Conservation (phyloP, 352 stramenopile species). For the Globisporangium nunn region DNA sequence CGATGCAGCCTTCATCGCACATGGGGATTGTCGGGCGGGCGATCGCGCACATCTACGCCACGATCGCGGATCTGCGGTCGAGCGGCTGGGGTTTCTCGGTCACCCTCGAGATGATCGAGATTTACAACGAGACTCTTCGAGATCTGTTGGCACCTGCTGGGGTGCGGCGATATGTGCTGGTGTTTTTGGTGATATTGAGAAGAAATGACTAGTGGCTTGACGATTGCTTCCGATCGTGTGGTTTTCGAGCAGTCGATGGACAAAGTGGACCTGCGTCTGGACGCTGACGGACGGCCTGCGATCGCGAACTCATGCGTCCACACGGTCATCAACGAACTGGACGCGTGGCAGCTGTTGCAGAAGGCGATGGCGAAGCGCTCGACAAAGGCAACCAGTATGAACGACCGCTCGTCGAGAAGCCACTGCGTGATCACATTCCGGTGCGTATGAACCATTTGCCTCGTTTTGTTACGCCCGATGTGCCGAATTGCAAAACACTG, state of each 20-base stretch:
- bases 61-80: slow-evolving; percentile 45
- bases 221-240: background rate
- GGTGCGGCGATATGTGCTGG: slow-evolving; percentile 21
- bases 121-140: slow-evolving; percentile 96
- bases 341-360: slow-evolving; percentile 60
- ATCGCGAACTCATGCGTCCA: slow-evolving; percentile 63
- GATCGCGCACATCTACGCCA: slow-evolving; percentile 72
- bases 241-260: slow-evolving; percentile 32
- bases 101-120: slow-evolving; percentile 90
- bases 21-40: slow-evolving; percentile 79
- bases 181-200: background rate
- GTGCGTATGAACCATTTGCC: slow-evolving; percentile 15
- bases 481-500: background rate
- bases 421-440: slow-evolving; percentile 83
- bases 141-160: slow-evolving; percentile 83
- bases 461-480: background rate
- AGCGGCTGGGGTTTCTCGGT: slow-evolving; percentile 74
- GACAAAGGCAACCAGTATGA: slow-evolving; percentile 84
- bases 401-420: slow-evolving; percentile 76
- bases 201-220: background rate
- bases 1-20: slow-evolving; percentile 37
- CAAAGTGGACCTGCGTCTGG: slow-evolving; percentile 66
- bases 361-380: slow-evolving; percentile 51
- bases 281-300: slow-evolving; percentile 55
- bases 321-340: slow-evolving; percentile 40